A percentile compares a stretch with the other conserved stretches of the same genome.
Evolutionary conservation across 148 eudicot genomes (phyloP).

Genomic region (Vaccinium macrocarpon): DNA sequence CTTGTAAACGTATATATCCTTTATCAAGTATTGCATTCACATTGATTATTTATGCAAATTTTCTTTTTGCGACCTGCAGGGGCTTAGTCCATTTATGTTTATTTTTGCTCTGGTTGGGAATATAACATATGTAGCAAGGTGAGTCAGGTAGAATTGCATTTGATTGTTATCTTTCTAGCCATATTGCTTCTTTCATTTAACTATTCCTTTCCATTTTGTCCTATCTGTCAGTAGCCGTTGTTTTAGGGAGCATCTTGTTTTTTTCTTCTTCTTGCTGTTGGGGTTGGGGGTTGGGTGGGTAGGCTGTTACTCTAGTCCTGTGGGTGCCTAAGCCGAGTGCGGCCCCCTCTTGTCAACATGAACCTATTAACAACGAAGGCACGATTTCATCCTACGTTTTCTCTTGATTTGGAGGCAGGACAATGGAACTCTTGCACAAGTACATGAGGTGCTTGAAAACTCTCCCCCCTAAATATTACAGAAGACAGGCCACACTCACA

Average conservation of each 20-base stretch:
- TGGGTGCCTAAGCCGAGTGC: background rate
- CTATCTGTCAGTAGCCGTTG: background rate
- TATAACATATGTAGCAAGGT: conserved; percentile 78
- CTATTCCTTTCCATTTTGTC: background rate
- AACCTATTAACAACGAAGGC: background rate
- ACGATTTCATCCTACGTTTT: background rate
- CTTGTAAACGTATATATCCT: background rate
- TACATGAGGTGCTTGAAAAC: background rate
- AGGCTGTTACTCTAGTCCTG: background rate
- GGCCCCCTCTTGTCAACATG: background rate
- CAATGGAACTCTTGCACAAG: background rate
- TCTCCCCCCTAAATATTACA: background rate
- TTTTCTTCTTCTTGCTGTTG: background rate
- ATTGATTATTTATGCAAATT: background rate
- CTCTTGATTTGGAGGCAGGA: background rate
- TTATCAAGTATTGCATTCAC: conserved; percentile 1
- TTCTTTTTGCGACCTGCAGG: conserved; percentile 45
- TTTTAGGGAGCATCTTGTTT: too few species aligned
- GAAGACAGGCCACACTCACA: background rate
- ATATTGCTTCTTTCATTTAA: background rate
- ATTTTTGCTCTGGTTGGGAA: conserved; percentile 74
- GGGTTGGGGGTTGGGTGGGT: background rate
- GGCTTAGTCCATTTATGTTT: conserved; percentile 82
- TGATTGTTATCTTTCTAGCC: background rate
- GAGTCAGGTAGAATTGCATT: background rate